A percentile compares a stretch with the other conserved stretches of the same genome.
Evolutionary conservation across 208 protist genomes (phyloP).

Genomic region (Trypanosoma platydactyli): DNA sequence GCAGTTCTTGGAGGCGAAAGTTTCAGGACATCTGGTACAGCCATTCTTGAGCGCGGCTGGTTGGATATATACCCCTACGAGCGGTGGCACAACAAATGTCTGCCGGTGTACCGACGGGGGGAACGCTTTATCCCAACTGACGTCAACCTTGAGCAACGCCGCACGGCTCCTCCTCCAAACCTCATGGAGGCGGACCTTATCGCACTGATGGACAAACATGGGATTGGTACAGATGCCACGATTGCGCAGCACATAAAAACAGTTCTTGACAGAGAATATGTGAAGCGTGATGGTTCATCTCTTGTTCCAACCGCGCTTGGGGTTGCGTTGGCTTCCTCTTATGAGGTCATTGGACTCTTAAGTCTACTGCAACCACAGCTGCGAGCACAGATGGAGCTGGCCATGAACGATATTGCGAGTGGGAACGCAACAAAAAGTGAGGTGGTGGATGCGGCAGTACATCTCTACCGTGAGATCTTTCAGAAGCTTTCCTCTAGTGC

Average conservation of each 20-base stretch:
- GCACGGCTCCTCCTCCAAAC: conserved; percentile 89
- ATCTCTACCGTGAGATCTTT: conserved; percentile 82
- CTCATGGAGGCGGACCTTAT: conserved; percentile 98
- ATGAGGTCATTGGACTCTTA: conserved; percentile 93
- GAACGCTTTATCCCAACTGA: conserved; percentile 87
- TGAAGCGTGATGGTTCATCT: conserved; percentile 60
- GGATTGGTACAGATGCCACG: conserved; percentile 99
- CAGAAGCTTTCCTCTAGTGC: conserved; percentile 45
- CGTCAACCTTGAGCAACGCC: conserved; percentile 76
- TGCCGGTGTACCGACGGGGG: conserved; percentile 92
- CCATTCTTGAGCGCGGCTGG: conserved; percentile 92
- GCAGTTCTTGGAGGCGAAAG: conserved; percentile 73
- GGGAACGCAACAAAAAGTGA: conserved; percentile 76
- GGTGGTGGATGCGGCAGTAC: conserved; percentile 76
- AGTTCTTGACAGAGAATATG: conserved; percentile 93
- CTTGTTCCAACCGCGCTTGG: conserved; percentile 95
- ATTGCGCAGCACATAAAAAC: conserved; percentile 99
- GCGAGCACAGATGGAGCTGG: conserved; percentile 93
- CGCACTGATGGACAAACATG: conserved; percentile 96
- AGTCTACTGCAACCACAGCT: conserved; percentile 91
- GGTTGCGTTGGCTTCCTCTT: conserved; percentile 94
- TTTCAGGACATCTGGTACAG: conserved; percentile 89
- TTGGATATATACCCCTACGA: conserved; percentile 94
- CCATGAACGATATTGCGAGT: conserved; percentile 85
- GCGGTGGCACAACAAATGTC: conserved; percentile 77